Base-by-base conservation (phyloP, 306 rosid species). In the Quercus engelmannii region DNA sequence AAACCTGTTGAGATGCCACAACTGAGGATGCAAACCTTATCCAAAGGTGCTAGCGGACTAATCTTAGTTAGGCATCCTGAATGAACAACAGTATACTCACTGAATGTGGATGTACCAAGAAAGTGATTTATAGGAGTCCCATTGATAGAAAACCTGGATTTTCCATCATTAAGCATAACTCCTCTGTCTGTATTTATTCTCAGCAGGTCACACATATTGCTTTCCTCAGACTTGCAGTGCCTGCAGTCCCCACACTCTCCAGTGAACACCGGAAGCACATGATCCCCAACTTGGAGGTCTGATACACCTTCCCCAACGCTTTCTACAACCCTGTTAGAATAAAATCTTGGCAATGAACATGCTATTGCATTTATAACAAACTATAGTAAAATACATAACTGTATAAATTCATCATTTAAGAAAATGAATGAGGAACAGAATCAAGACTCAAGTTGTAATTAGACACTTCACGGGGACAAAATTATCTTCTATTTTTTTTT, bases 1-100 rank as follows among this genome's bases (percentile, higher is more conserved):
- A 49, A 56, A 81, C 87, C 86, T 58, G 85, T 81, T 1, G 90
- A 73, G 83, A 87, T 79, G 57, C 88, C 88, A 26, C 85, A 87
- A 23, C 87, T 84, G 58, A 86, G 87, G 67, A 86, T 38, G 73
- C 87, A 83, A 13, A 81, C 84, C 83, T 75, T 78, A 43, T 86
- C 86, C 25, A 87, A 62, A 33, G 90, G 83, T 7, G 90, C 90
- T 18, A 33, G 20, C 0, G 86, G 86, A 69, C 85, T 77, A 79
- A 87, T 82, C 79, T 82, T 87, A 52, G 79, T 85, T 69, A 87
- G 59, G 41, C 86, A 84, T n/a, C 83, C 87, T 11, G 80, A 75
- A 33, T 87, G 88, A 21, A 86, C 59, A 6, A 86, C 87, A 33
- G 89, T 80, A 76, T 80, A 86, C 52, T 86, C 83, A 74, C 88